phyloP scores from a whole-genome alignment of 2,329 filamentous ascomycete species.

The Arthrobotrys megalospora region DNA sequence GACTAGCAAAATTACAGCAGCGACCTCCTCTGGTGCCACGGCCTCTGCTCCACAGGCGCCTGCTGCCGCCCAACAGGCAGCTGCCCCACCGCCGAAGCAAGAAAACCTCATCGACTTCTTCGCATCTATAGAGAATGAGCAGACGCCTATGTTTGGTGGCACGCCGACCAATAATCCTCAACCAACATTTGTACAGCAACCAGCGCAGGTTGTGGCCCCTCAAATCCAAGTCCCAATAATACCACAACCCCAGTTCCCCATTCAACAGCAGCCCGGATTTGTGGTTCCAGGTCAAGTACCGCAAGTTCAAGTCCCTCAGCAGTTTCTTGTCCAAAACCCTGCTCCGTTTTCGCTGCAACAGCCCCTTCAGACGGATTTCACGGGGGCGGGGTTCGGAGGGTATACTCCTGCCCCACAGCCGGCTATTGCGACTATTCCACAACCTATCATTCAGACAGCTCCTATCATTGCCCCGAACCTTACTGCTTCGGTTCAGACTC shows the following conservation, averaged over 20 bases:
- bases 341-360: constrained; percentile 66
- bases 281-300: constrained; percentile 63
- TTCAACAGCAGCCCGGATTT: constrained; percentile 66
- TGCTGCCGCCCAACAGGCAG: constrained; percentile 72
- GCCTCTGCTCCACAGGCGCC: constrained; percentile 64
- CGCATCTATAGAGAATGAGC: constrained; percentile 90
- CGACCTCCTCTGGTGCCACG: constrained; percentile 61
- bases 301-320: constrained; percentile 60
- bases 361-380: constrained; percentile 74
- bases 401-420: constrained; percentile 80
- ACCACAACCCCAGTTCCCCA: constrained; percentile 63
- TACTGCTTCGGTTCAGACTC: constrained; percentile 68
- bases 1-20: constrained; percentile 55
- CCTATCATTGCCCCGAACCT: constrained; percentile 75
- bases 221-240: constrained; percentile 63
- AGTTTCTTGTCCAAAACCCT: constrained; percentile 64
- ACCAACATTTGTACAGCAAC: constrained; percentile 68
- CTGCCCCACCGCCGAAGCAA: constrained; percentile 71
- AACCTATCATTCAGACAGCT: constrained; percentile 65
- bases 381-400: constrained; percentile 86
- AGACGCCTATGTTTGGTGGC: constrained; percentile 76
- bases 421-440: constrained; percentile 71
- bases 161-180: constrained; percentile 64
- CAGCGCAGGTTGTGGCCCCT: constrained; percentile 67
- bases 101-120: constrained; percentile 90